phyloP scores from a whole-genome alignment of 2,329 filamentous ascomycete species.

The Penicillium polonicum region DNA sequence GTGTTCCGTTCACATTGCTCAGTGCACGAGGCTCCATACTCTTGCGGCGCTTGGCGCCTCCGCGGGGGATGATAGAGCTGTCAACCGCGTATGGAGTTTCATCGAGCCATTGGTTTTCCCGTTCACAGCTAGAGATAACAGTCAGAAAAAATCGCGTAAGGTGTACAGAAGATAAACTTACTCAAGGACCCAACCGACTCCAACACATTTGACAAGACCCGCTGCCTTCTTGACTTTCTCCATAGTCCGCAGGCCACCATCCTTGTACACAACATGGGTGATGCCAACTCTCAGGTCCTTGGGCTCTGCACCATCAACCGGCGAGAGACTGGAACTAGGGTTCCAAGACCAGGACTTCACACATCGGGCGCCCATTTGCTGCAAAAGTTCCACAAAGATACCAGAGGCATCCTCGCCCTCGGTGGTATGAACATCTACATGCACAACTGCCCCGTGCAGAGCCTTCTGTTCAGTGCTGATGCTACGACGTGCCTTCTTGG shows the following conservation, averaged over 20 bases:
- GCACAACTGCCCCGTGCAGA: conserved; percentile 71
- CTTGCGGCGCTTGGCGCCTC: conserved; percentile 70
- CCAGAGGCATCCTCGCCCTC: conserved; percentile 77
- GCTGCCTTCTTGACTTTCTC: conserved; percentile 73
- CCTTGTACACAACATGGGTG: conserved; percentile 88
- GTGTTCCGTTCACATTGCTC: conserved; percentile 65
- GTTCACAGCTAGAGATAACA: conserved; percentile 61
- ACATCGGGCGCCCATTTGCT: conserved; percentile 77
- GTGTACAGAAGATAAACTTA: conserved; percentile 49
- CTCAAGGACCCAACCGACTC: conserved; percentile 86
- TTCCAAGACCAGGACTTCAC: conserved; percentile 76
- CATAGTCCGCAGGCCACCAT: conserved; percentile 75
- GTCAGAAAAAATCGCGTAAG: conserved; percentile 12
- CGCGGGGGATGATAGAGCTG: conserved; percentile 64
- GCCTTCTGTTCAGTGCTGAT: conserved; percentile 37
- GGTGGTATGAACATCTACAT: conserved; percentile 78
- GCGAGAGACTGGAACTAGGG: conserved; percentile 48
- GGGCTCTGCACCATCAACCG: conserved; percentile 33
- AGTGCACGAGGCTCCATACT: conserved; percentile 76
- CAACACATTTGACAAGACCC: conserved; percentile 79
- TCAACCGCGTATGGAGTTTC: conserved; percentile 70
- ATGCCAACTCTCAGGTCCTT: conserved; percentile 63
- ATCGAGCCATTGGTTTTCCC: conserved; percentile 73
- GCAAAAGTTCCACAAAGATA: conserved; percentile 77
- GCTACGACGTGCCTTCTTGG: conserved; percentile 31